These are phyloP conservation scores for Lasiosphaeria miniovina DNA, from an alignment of 495 filamentous ascomycete species.

Conservation along the genomic window DNA sequence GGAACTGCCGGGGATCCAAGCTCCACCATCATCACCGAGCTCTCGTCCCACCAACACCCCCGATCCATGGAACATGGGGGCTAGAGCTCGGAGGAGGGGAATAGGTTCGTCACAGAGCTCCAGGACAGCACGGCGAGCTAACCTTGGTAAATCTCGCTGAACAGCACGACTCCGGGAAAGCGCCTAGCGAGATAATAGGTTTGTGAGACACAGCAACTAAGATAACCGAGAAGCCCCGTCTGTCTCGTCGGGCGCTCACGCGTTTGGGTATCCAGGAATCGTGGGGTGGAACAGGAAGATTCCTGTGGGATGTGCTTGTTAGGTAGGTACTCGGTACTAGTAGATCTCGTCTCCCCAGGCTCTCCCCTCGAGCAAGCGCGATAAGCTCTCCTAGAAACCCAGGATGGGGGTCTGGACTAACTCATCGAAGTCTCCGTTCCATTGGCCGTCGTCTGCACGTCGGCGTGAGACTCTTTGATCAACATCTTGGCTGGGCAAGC, in stretches of 20 bases:
- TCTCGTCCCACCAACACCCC: neutral
- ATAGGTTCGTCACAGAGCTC: conserved; percentile 1
- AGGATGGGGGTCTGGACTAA: conserved; percentile 15
- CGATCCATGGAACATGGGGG: too few species aligned
- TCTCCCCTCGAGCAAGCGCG: too few species aligned
- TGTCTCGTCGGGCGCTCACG: conserved; percentile 38
- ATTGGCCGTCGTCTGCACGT: conserved; percentile 40
- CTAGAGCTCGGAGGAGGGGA: neutral
- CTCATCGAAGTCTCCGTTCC: conserved; percentile 49
- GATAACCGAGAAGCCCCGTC: neutral
- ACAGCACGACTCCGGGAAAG: conserved; percentile 88
- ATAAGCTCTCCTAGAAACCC: too few species aligned
- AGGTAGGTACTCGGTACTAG: neutral
- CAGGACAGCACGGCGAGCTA: conserved; percentile 2
- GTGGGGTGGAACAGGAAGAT: conserved; percentile 87
- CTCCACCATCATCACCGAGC: neutral
- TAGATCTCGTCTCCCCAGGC: neutral
- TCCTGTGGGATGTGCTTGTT: conserved; percentile 44
- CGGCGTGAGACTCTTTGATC: conserved; percentile 44
- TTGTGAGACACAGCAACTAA: conserved; percentile 16
- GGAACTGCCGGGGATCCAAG: neutral
- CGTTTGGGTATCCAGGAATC: conserved; percentile 80
- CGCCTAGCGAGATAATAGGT: conserved; percentile 38
- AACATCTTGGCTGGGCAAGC: conserved; percentile 32
- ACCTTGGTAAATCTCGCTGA: conserved; percentile 98